Conservation (phyloP, 2,329 filamentous ascomycete species). For the Claviceps spartinae region DNA sequence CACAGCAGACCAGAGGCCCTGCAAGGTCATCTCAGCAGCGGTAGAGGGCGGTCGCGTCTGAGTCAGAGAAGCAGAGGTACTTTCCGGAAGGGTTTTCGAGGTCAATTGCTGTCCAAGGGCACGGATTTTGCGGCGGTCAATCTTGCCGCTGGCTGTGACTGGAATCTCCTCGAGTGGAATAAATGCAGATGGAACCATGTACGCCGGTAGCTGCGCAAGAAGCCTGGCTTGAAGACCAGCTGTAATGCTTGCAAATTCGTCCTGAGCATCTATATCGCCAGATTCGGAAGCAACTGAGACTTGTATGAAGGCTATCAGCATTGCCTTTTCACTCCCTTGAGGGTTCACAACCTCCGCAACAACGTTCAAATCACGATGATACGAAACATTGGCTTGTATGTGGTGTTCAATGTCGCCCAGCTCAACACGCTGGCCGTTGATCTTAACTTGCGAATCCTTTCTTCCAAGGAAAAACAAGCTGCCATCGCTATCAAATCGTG, state of each 20-base stretch:
- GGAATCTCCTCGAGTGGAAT: neutral
- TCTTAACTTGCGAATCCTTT: slow-evolving; percentile 36
- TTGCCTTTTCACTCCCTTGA: neutral
- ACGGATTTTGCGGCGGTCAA: slow-evolving; percentile 3
- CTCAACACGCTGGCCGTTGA: slow-evolving; percentile 37
- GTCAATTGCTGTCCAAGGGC: slow-evolving; percentile 1
- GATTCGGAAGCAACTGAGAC: neutral
- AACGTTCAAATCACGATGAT: slow-evolving; percentile 27
- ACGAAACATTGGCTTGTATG: neutral
- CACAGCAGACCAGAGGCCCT: slow-evolving; percentile 4
- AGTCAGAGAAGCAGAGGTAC: neutral
- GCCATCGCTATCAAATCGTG: slow-evolving; percentile 14
- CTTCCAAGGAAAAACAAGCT: slow-evolving; percentile 20
- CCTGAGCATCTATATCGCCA: neutral
- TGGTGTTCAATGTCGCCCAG: slow-evolving; percentile 16
- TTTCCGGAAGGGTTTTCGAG: neutral
- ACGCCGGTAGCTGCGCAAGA: neutral
- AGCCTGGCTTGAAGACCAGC: neutral
- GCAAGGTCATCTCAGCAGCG: neutral
- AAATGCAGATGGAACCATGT: slow-evolving; percentile 5
- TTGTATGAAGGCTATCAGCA: slow-evolving; percentile 4
- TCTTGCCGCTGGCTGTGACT: slow-evolving; percentile 3
- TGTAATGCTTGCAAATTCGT: neutral
- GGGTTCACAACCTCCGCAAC: slow-evolving; percentile 4
- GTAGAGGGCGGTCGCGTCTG: neutral